Evolutionary conservation across 352 stramenopile species (phyloP).

Genomic region (Pythium insidiosum): DNA sequence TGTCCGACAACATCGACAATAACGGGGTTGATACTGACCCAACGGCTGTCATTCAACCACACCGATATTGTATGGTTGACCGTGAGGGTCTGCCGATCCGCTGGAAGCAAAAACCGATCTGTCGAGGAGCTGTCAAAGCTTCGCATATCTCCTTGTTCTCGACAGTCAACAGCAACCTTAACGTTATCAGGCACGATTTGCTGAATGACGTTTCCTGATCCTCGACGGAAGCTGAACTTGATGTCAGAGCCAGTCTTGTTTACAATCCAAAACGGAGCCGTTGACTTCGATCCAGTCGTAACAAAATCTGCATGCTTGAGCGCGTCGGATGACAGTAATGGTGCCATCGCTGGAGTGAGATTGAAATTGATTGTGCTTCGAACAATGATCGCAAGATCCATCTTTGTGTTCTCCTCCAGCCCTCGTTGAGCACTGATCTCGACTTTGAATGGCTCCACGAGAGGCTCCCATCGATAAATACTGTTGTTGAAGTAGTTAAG

Average conservation of each 20-base stretch:
- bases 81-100: slow-evolving; percentile 62
- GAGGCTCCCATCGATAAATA: slow-evolving; percentile 85
- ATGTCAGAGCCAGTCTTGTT: slow-evolving; percentile 79
- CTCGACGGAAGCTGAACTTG: slow-evolving; percentile 84
- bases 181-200: slow-evolving; percentile 54
- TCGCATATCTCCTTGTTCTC: slow-evolving; percentile 81
- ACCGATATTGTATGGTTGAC: slow-evolving; percentile 86
- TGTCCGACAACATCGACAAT: slow-evolving; percentile 85
- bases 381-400: slow-evolving; percentile 78
- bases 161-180: slow-evolving; percentile 78
- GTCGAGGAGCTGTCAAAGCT: slow-evolving; percentile 79
- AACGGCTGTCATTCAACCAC: slow-evolving; percentile 82
- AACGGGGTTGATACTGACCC: slow-evolving; percentile 80
- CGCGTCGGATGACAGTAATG: slow-evolving; percentile 69
- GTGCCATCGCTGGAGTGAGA: slow-evolving; percentile 81
- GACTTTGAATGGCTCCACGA: slow-evolving; percentile 76
- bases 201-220: slow-evolving; percentile 71
- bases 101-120: slow-evolving; percentile 67
- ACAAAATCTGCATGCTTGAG: slow-evolving; percentile 82
- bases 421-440: slow-evolving; percentile 68
- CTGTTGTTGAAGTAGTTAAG: slow-evolving; percentile 91
- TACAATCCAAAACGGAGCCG: slow-evolving; percentile 84
- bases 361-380: slow-evolving; percentile 85
- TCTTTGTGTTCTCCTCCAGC: slow-evolving; percentile 58
- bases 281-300: slow-evolving; percentile 80